phyloP scores from a whole-genome alignment of 805 yeast species.

The Wickerhamiella australiensis region DNA sequence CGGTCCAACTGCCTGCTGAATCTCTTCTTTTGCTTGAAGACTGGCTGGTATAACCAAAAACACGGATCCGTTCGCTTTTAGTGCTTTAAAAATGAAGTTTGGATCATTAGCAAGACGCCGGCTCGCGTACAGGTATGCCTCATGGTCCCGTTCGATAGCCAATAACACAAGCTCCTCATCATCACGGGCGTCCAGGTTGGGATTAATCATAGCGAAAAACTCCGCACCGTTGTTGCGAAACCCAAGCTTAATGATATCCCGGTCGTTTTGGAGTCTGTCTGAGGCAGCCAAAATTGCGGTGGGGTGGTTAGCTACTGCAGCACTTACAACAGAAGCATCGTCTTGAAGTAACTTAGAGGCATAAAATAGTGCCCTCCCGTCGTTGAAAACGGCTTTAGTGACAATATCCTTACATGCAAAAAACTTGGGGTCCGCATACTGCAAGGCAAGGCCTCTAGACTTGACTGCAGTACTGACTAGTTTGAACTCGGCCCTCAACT shows the following conservation, averaged over 20 bases:
- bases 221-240: background rate
- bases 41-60: background rate
- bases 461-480: background rate
- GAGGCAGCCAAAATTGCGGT: background rate
- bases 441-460: background rate
- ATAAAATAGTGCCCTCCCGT: background rate
- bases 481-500: background rate
- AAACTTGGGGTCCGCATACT: background rate
- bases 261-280: background rate
- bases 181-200: background rate
- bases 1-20: background rate
- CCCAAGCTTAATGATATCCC: background rate
- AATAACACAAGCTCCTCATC: background rate
- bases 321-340: background rate
- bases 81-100: background rate
- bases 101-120: background rate
- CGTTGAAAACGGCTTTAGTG: background rate
- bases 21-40: background rate
- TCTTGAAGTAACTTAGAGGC: background rate
- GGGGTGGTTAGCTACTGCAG: background rate
- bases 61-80: background rate
- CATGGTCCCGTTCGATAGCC: background rate
- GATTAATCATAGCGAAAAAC: background rate
- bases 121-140: background rate
- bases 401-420: background rate